These are phyloP conservation scores for Annulohypoxylon moriforme DNA, from an alignment of 495 filamentous ascomycete genomes.

Conservation along the genomic window DNA sequence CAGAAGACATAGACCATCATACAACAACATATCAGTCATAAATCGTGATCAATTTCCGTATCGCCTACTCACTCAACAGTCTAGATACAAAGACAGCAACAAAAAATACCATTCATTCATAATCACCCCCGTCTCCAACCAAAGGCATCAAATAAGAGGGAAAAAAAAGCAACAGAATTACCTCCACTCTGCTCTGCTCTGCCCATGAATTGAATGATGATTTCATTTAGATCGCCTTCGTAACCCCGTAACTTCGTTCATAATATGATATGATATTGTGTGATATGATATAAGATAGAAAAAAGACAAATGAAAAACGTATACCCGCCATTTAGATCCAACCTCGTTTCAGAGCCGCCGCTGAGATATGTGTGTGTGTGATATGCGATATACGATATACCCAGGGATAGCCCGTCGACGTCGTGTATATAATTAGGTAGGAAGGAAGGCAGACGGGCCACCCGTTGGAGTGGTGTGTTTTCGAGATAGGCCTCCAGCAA, in stretches of 20 bases:
- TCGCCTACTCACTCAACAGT: slow-evolving; percentile 33
- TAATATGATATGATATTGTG: slow-evolving; percentile 12
- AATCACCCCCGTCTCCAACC: slow-evolving; percentile 2
- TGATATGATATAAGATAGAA: slow-evolving; percentile 11
- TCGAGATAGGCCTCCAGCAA: background rate
- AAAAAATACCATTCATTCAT: slow-evolving; percentile 22
- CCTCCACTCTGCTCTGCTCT: slow-evolving; percentile 23
- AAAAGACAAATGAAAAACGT: slow-evolving; percentile 21
- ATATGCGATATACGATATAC: background rate
- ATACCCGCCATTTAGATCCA: background rate
- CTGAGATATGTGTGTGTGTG: too few species aligned
- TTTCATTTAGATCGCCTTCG: slow-evolving; percentile 22
- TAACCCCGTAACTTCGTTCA: slow-evolving; percentile 44
- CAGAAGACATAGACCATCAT: too few species aligned
- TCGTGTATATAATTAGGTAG: background rate
- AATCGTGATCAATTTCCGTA: slow-evolving; percentile 43
- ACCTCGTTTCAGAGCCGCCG: background rate
- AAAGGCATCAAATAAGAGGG: slow-evolving; percentile 15
- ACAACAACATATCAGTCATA: slow-evolving; percentile 24
- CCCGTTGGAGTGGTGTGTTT: background rate
- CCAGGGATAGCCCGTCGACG: background rate
- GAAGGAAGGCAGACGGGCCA: background rate
- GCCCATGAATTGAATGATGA: slow-evolving; percentile 22
- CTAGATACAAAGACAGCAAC: slow-evolving; percentile 33
- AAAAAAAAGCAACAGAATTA: slow-evolving; percentile 23